Evolutionary conservation across 345 rosid genomes (phyloP).

Genomic region (Melaleuca quinquenervia): DNA sequence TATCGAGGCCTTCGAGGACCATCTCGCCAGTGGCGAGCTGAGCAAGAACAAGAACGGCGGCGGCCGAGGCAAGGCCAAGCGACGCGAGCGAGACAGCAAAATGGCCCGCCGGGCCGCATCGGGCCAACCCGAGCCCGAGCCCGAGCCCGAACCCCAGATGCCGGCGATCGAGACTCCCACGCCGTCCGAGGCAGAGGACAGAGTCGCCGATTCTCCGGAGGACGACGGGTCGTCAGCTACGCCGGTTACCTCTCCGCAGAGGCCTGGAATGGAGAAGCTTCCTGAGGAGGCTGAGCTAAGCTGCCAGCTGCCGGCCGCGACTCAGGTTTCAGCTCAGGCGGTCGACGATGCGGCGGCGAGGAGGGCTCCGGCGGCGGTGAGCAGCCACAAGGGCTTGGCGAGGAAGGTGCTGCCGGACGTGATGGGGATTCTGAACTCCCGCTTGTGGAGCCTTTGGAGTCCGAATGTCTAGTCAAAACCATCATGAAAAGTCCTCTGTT

Average conservation of each 20-base stretch:
- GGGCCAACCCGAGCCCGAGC: not conserved
- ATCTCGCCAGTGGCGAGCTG: slow-evolving; percentile 28
- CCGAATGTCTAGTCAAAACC: slow-evolving; percentile 46
- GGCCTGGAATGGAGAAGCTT: not conserved
- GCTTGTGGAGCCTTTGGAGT: slow-evolving; percentile 88
- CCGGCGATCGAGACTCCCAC: not conserved
- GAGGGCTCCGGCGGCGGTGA: slow-evolving; percentile 5
- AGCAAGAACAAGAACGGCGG: slow-evolving; percentile 21
- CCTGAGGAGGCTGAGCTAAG: not conserved
- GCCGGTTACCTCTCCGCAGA: not conserved
- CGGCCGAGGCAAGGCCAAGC: slow-evolving; percentile 20
- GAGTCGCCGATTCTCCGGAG: not conserved
- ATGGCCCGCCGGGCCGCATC: not conserved
- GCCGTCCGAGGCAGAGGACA: not conserved
- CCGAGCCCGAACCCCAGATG: not conserved
- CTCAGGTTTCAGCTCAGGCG: not conserved
- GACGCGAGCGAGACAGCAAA: not conserved
- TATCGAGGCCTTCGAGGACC: slow-evolving; percentile 85
- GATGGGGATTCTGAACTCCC: slow-evolving; percentile 73
- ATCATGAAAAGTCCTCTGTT: not conserved
- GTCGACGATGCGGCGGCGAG: not conserved
- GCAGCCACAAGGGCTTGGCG: slow-evolving; percentile 58
- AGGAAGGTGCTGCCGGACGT: slow-evolving; percentile 98
- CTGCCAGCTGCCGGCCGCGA: slow-evolving; percentile 1
- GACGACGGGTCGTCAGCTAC: not conserved